These are phyloP conservation scores for Kalmusia sp. DNA, from an alignment of 2,329 filamentous ascomycete genomes.

Conservation along the genomic window DNA sequence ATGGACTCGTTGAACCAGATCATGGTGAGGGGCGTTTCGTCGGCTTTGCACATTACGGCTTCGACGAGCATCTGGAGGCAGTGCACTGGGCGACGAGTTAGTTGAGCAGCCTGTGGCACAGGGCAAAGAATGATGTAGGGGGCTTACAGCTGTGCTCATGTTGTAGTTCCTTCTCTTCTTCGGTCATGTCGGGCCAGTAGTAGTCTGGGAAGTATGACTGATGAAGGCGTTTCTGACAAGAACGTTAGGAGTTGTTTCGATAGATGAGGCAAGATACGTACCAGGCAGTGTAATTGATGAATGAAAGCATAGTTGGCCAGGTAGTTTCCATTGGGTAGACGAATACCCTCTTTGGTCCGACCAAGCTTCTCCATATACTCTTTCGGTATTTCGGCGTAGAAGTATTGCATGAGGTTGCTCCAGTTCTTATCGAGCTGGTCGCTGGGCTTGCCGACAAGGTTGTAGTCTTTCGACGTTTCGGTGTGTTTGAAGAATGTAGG, in stretches of 20 bases:
- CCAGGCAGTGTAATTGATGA: constrained; percentile 3
- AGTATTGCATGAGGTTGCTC: constrained; percentile 6
- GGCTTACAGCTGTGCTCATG: constrained; percentile 6
- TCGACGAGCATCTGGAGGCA: constrained; percentile 7
- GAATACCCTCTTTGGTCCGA: neutral
- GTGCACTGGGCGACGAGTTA: neutral
- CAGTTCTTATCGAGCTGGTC: constrained; percentile 1
- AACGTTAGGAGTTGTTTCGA: neutral
- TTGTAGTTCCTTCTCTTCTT: constrained; percentile 2
- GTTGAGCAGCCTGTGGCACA: too few relatives aligned
- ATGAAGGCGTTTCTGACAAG: constrained; percentile 1
- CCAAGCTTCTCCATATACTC: constrained; percentile 6
- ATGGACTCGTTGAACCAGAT: constrained; percentile 5
- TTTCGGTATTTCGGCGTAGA: constrained; percentile 7
- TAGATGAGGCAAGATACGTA: neutral
- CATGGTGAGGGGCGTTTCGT: constrained; percentile 3
- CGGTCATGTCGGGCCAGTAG: constrained; percentile 6
- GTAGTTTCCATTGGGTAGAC: constrained; percentile 1
- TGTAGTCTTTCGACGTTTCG: constrained; percentile 5
- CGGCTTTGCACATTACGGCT: constrained; percentile 1
- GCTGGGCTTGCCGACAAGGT: constrained; percentile 2
- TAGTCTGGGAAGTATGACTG: constrained; percentile 7
- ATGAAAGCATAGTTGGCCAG: constrained; percentile 7
- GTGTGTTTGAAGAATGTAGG: constrained; percentile 5
- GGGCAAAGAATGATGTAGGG: too few relatives aligned